phyloP scores from a whole-genome alignment of 169 alveolate species.

The Plasmodium gonderi region DNA sequence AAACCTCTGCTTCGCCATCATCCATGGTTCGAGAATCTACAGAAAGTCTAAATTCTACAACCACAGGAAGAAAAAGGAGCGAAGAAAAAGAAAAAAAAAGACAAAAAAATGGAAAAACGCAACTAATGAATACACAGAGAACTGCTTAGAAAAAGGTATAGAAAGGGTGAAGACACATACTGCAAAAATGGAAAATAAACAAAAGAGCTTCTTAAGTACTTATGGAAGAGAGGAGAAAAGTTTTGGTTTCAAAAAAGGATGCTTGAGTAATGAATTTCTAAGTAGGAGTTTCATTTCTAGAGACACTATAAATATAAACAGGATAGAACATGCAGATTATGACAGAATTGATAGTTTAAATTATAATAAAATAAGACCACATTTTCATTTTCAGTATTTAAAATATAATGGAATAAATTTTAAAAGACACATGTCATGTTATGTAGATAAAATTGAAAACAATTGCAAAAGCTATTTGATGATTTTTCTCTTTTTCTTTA shows the following conservation, averaged over 20 bases:
- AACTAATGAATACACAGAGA: neutral
- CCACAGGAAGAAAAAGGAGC: neutral
- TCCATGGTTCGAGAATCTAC: constrained; percentile 36
- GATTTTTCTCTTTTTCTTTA: constrained; percentile 36
- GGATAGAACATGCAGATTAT: neutral
- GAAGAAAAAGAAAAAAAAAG: neutral
- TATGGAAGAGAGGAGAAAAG: neutral
- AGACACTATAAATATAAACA: constrained; percentile 7
- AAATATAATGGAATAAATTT: constrained; percentile 34
- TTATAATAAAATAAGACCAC: constrained; percentile 8
- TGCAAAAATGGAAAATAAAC: too few relatives aligned
- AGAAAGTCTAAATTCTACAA: constrained; percentile 28
- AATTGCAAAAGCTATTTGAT: neutral
- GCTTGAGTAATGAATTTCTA: neutral
- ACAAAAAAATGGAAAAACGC: neutral
- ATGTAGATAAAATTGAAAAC: constrained; percentile 44
- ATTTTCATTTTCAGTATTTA: constrained; percentile 2
- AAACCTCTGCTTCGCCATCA: constrained; percentile 53
- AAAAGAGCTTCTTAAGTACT: too few relatives aligned
- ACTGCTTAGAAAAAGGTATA: neutral
- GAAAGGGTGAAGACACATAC: neutral
- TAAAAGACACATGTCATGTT: constrained; percentile 27
- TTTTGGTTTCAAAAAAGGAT: neutral
- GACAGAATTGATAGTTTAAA: neutral
- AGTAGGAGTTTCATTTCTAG: neutral